These are phyloP conservation scores for Lactarius psammicola DNA, from an alignment of 768 basidiomycete genomes.

Conservation along the genomic window DNA sequence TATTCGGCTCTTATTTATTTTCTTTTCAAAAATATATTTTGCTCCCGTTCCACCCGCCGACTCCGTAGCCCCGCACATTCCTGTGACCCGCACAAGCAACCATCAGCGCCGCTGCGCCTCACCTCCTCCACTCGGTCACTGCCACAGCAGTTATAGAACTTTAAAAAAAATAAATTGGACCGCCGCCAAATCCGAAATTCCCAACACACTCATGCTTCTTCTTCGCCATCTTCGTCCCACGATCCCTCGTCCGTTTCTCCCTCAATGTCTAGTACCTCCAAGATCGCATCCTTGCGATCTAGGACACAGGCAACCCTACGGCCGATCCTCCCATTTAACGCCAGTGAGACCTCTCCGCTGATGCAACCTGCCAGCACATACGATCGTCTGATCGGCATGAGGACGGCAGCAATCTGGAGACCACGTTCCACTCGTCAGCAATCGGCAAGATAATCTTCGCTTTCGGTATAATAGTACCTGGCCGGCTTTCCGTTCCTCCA, in stretches of 20 bases:
- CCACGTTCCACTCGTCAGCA: slow-evolving; percentile 20
- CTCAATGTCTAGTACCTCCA: slow-evolving; percentile 81
- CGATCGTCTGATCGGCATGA: slow-evolving; percentile 54
- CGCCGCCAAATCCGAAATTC: not conserved
- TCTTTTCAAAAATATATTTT: slow-evolving; percentile 2
- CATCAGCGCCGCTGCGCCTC: slow-evolving; percentile 11
- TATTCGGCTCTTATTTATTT: slow-evolving; percentile 13
- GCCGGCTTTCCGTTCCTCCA: slow-evolving; percentile 57
- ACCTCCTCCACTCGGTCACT: slow-evolving; percentile 19
- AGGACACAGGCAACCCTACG: slow-evolving; percentile 75
- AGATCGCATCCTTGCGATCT: slow-evolving; percentile 55
- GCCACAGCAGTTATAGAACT: not conserved
- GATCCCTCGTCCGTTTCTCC: slow-evolving; percentile 37
- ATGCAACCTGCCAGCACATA: slow-evolving; percentile 54
- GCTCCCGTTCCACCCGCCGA: slow-evolving; percentile 2
- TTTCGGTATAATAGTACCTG: slow-evolving; percentile 52
- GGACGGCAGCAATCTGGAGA: slow-evolving; percentile 48
- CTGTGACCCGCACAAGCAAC: slow-evolving; percentile 4
- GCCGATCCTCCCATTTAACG: slow-evolving; percentile 72
- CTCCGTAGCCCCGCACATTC: slow-evolving; percentile 11
- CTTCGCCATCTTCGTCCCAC: slow-evolving; percentile 25
- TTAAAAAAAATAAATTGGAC: not conserved
- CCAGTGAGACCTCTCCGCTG: slow-evolving; percentile 54
- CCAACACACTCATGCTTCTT: slow-evolving; percentile 10
- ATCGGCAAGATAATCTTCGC: slow-evolving; percentile 12